Evolutionary conservation across 2,329 filamentous ascomycete species (phyloP), one percentile per base, ranked within the genome.

Genomic region (Calycina herbarum): DNA sequence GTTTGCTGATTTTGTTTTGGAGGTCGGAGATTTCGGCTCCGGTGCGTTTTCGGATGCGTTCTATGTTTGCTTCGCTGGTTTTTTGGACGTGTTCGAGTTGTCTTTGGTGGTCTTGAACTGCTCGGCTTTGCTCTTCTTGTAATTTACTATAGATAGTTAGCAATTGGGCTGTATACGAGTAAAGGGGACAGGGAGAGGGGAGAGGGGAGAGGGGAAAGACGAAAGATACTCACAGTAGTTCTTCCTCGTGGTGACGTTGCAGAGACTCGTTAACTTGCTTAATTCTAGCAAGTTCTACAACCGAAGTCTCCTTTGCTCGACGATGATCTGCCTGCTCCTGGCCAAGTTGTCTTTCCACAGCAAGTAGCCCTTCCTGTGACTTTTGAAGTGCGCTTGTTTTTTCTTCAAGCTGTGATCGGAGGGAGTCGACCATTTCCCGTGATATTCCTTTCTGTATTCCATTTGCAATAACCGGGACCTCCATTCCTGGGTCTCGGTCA

Each of bases 391-490:
- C 76, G 38, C 78, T 78, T 27, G 87, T 88, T 68, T 89, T 92
- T 66, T 94, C 89, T 66, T 91, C 88, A 0, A 96, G 78, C 75
- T 97, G 90, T 4, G 83, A 83, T 60, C 92, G 88, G 38, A 99
- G 81, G 0, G 90, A 89, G 76, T 99, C 95, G 3, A 99, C 91
- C 45, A 98, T 81, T 73, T 98, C 93, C 51, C 94, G 86, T n/a
- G 96, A 97, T 45, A 99, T 91, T 3, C 94, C 94, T 73, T 94
- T 94, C 71, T 95, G 89, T 11, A 94, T 81, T 0, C 91, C 92
- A 74, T 94, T 93, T 56, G 89, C 84, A 64, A 93, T 83, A 11
- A 95, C 86, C 0, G 93, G 90, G 31, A 96, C 89, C 76, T 99
- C 95, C 67, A 96, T 82, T 1, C 89, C 92, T 0, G 95, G 95